phyloP scores from a whole-genome alignment of 306 rosid genomes.

The Cucumis melo region DNA sequence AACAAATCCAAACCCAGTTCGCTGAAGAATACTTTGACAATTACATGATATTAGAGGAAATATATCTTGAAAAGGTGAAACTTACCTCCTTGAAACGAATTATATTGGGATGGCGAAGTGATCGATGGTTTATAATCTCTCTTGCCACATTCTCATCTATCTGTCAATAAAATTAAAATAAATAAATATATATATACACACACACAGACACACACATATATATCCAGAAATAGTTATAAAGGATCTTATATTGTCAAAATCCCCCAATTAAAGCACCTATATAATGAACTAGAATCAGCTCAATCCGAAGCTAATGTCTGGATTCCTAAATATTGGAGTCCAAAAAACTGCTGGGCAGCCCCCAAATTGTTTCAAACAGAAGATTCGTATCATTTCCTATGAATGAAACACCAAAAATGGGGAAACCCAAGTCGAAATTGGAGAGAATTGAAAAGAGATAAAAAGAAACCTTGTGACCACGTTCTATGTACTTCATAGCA shows the following conservation, averaged over 20 bases:
- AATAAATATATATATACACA: too few species aligned
- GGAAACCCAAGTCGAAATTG: not conserved
- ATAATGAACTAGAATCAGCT: not conserved
- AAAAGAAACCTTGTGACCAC: not conserved
- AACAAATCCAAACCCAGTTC: not conserved
- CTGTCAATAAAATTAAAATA: not conserved
- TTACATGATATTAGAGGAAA: not conserved
- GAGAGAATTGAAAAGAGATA: not conserved
- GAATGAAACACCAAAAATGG: not conserved
- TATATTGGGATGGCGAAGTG: constrained; percentile 3
- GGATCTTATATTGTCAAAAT: not conserved
- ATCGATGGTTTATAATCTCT: constrained; percentile 10
- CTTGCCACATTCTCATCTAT: constrained; percentile 12
- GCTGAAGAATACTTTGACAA: not conserved
- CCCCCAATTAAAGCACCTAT: not conserved
- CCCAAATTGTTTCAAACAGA: not conserved
- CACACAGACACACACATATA: too few species aligned
- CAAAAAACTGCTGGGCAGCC: not conserved
- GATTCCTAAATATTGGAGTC: not conserved
- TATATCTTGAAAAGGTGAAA: not conserved
- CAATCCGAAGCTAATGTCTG: not conserved
- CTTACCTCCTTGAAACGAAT: constrained; percentile 11
- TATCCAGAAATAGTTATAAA: not conserved
- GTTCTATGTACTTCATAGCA: constrained; percentile 9
- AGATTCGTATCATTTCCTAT: not conserved